Evolutionary conservation across 176 grass and related monocot species (phyloP), one percentile per base, ranked within the genome.

Genomic region (Carex kokanica): DNA sequence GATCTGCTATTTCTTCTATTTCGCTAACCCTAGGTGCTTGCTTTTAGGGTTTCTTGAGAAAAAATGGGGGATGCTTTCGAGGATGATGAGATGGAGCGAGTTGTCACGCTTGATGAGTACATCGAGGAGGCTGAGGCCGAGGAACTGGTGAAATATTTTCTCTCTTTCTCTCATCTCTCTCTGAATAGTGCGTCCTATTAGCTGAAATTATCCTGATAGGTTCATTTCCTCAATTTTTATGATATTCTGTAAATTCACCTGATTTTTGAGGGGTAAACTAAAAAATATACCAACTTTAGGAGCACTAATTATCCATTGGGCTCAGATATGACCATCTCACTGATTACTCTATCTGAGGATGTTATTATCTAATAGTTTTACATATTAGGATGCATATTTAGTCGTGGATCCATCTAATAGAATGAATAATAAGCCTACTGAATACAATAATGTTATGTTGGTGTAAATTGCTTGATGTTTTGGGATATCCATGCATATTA

Each of bases 91-190:
- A 79, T 64, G 13, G 96, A 99, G 75, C 75, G 45, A 53, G 77
- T 84, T 40, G 9, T 89, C 74, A 91, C 93, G 84, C 85, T 99
- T 81, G 56, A 23, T n/a, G 93, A 99, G 89, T 99, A 88, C 92
- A 91, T 99, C 58, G 88, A 99, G 53, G 89, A 88, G 79, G 84
- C 93, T 68, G 96, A 99, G 86, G 96, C 92, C 15, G 82, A 90
- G 84, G 96, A 99, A 84, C 89, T 93, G 89, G 96, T 95, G 78
- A 27, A 15, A 4, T 18, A 17, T 47, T 47, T 2, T 47, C 8
- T 45, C 43, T 21, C 18, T 18, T 1, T 23, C 18, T 60, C 57
- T 23, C 0, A 0, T 0, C 23, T 24, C 57, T 20, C 2, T 29
- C 4, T 23, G 0, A 41, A 24, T 49, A 13, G 0, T 47, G 40